phyloP scores from a whole-genome alignment of 2,329 filamentous ascomycete genomes.

The Colletotrichum kahawae region DNA sequence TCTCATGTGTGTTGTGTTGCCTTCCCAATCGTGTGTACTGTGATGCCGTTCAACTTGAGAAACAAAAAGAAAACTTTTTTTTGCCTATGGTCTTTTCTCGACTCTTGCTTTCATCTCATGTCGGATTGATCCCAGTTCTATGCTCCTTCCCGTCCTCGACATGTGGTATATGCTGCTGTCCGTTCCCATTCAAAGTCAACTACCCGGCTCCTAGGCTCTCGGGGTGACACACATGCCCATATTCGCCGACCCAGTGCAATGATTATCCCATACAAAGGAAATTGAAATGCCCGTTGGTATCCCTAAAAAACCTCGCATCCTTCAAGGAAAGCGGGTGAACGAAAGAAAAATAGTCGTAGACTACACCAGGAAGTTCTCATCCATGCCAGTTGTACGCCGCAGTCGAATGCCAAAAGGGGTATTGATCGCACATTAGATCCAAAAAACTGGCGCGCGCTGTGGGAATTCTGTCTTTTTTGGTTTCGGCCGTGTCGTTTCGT shows the following conservation, averaged over 20 bases:
- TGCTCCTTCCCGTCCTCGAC: slow-evolving; percentile 13
- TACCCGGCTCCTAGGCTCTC: slow-evolving; percentile 17
- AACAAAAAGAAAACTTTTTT: slow-evolving; percentile 18
- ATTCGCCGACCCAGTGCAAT: slow-evolving; percentile 19
- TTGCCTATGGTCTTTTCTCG: slow-evolving; percentile 22
- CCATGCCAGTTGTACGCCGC: slow-evolving; percentile 21
- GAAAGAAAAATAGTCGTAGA: slow-evolving; percentile 22
- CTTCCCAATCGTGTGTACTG: neutral
- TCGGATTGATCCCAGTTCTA: slow-evolving; percentile 23
- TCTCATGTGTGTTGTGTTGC: neutral
- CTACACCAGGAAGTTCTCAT: slow-evolving; percentile 21
- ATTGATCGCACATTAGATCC: slow-evolving; percentile 21
- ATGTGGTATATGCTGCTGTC: slow-evolving; percentile 22
- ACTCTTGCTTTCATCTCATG: slow-evolving; percentile 18
- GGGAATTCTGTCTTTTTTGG: slow-evolving; percentile 19
- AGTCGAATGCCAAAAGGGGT: slow-evolving; percentile 23
- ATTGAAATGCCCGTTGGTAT: neutral
- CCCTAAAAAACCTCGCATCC: slow-evolving; percentile 16
- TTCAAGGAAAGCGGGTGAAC: slow-evolving; percentile 18
- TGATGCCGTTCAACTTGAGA: neutral
- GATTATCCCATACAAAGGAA: slow-evolving; percentile 2
- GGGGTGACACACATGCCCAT: slow-evolving; percentile 16
- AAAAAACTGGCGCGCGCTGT: slow-evolving; percentile 17
- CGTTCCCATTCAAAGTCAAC: slow-evolving; percentile 15
- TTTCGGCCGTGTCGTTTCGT: slow-evolving; percentile 24